Evolutionary conservation across 2,329 filamentous ascomycete genomes (phyloP), one percentile per base, ranked within the genome.

Genomic region (Dothistroma pini): DNA sequence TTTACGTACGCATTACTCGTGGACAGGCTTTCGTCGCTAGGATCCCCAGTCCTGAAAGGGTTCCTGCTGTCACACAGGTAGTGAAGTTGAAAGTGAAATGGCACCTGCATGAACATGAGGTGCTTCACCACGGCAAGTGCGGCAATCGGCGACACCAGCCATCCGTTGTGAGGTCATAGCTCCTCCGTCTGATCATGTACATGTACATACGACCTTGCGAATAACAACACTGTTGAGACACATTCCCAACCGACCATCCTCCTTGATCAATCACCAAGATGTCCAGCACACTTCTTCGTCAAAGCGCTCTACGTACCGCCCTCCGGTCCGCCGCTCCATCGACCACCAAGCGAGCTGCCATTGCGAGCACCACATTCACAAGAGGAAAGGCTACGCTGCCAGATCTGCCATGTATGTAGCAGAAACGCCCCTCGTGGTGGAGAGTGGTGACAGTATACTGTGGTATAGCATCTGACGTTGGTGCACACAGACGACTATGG

Each of bases 381-480:
- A 88, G 92, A 72, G 87, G 86, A 79, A 97, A 97, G 83, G 93
- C 90, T 56, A 96, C 93, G 48, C 89, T 99, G 48, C 95, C 95
- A 66, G 93, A 97, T 73, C 87, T 97, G 12, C 75, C 86, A 71
- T 92, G 89, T 91, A 83, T 65, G 84, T 49, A 32, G 19, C 16
- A 5, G 38, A 22, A 31, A 21, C 25, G 25, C 25, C 25, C 25
- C 6, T 2, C 25, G 25, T 29, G 25, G 25, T 29, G 25, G 25
- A 29, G 25, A 29, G 25, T 6, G 25, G 38, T 32, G 16, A 57
- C 21, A 16, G 34, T n/a, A 31, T n/a, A 34, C 8, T 22, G 54
- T 47, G 35, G 21, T 48, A 34, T 32, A 10, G 38, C 14, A 16
- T 19, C 51, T 54, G 19, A 54, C 31, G 22, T 54, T 34, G 19